Evolutionary conservation across 1,284 basidiomycete genomes (phyloP).

Genomic region (Apiotrichum sp.): DNA sequence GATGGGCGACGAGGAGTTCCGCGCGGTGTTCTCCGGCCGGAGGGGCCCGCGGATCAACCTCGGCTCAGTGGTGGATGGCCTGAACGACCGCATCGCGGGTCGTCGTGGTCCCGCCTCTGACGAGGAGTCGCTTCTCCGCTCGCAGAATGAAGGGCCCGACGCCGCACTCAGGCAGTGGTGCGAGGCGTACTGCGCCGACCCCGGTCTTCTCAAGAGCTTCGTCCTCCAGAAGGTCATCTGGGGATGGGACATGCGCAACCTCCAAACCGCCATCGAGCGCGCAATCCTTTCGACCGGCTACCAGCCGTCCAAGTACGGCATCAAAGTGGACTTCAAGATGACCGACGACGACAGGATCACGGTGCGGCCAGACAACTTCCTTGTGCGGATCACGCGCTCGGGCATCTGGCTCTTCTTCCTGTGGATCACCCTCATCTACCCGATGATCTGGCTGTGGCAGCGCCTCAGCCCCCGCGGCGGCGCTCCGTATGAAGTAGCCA

Average conservation of each 20-base stretch:
- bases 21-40: background rate
- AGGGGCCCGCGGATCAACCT: background rate
- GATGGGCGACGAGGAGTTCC: constrained; percentile 11
- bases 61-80: no score
- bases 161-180: constrained; percentile 57
- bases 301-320: constrained; percentile 42
- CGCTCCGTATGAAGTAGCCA: constrained; percentile 24
- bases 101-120: background rate
- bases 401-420: constrained; percentile 60
- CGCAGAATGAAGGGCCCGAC: background rate
- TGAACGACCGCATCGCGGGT: no score
- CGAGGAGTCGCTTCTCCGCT: constrained; percentile 13
- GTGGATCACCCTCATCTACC: constrained; percentile 60
- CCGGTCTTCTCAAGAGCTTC: constrained; percentile 61
- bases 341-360: constrained; percentile 48
- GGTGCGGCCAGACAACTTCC: constrained; percentile 58
- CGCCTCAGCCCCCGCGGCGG: constrained; percentile 21
- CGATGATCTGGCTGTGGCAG: constrained; percentile 54
- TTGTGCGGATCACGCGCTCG: constrained; percentile 58
- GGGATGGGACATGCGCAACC: constrained; percentile 59
- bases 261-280: constrained; percentile 50
- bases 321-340: constrained; percentile 49
- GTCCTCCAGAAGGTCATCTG: constrained; percentile 59
- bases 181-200: constrained; percentile 60
- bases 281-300: constrained; percentile 56